Conservation (phyloP, 371 early-diverging fungal genomes). For the Nosema granulosis region DNA sequence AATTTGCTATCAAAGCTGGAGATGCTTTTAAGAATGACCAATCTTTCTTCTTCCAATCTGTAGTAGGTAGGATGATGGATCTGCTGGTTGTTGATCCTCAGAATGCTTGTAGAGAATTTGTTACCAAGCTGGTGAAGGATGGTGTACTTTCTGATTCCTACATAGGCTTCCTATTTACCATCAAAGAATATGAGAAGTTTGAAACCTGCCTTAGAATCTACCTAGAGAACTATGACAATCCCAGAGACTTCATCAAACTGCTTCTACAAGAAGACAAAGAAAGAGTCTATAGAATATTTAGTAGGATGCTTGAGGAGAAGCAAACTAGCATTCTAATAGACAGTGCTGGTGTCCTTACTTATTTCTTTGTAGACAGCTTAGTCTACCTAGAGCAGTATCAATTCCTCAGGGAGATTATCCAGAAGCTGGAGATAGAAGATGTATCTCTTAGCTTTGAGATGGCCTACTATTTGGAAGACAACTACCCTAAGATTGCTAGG, state of each 20-base stretch:
- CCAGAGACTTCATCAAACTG: slow-evolving; percentile 5
- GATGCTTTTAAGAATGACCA: slow-evolving; percentile 30
- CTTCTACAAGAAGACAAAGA: slow-evolving; percentile 24
- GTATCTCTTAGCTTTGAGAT: slow-evolving; percentile 29
- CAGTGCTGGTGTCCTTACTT: slow-evolving; percentile 2
- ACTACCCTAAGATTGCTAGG: slow-evolving; percentile 15
- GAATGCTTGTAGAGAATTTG: slow-evolving; percentile 19
- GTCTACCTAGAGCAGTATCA: slow-evolving; percentile 22
- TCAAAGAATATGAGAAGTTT: slow-evolving; percentile 28
- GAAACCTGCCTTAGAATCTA: slow-evolving; percentile 6
- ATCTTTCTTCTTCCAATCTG: slow-evolving; percentile 16
- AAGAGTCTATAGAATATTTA: slow-evolving; percentile 1
- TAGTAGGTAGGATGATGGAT: slow-evolving; percentile 44
- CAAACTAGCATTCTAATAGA: too few relatives aligned
- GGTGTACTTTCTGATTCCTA: neutral
- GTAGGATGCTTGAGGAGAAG: slow-evolving; percentile 5
- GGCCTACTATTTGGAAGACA: slow-evolving; percentile 39
- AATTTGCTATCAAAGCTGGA: slow-evolving; percentile 34
- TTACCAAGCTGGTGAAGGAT: neutral
- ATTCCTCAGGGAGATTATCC: slow-evolving; percentile 17
- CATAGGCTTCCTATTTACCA: slow-evolving; percentile 42
- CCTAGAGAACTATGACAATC: neutral
- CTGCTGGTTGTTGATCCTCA: neutral
- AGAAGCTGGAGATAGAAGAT: neutral
- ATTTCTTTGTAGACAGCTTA: slow-evolving; percentile 33